phyloP scores from a whole-genome alignment of 306 rosid species.

The Chamaecrista fasciculata region DNA sequence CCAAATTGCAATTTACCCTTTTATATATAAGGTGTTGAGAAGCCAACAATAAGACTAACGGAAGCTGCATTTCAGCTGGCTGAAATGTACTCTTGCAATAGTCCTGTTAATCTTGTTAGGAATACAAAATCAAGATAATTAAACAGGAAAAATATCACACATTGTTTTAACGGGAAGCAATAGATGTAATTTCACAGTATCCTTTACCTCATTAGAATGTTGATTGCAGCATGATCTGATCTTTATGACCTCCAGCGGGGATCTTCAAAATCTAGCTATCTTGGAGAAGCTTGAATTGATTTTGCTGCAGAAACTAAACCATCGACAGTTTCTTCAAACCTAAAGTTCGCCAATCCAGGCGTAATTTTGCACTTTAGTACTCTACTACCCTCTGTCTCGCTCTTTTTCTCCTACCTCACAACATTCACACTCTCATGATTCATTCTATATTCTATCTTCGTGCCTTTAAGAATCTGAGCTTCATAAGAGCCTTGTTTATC shows the following conservation, averaged over 20 bases:
- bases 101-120: constrained; percentile 66
- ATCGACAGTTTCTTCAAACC: constrained; percentile 71
- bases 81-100: no score
- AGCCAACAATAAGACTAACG: constrained; percentile 72
- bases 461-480: no score
- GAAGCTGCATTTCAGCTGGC: constrained; percentile 61
- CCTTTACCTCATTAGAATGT: background rate
- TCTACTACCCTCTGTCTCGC: constrained; percentile 44
- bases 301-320: constrained; percentile 81
- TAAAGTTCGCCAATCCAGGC: constrained; percentile 72
- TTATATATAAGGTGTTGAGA: no score
- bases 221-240: constrained; percentile 31
- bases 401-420: no score
- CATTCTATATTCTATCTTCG: no score
- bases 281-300: constrained; percentile 88
- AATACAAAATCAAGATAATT: constrained; percentile 74
- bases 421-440: no score
- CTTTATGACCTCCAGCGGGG: constrained; percentile 57
- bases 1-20: no score
- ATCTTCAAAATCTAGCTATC: constrained; percentile 80
- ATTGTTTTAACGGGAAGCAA: constrained; percentile 76
- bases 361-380: constrained; percentile 24
- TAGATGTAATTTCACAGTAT: background rate
- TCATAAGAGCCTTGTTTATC: no score
- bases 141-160: constrained; percentile 85